phyloP scores from a whole-genome alignment of 1,139 yeast species.

The Sugiyamaella japonica region DNA sequence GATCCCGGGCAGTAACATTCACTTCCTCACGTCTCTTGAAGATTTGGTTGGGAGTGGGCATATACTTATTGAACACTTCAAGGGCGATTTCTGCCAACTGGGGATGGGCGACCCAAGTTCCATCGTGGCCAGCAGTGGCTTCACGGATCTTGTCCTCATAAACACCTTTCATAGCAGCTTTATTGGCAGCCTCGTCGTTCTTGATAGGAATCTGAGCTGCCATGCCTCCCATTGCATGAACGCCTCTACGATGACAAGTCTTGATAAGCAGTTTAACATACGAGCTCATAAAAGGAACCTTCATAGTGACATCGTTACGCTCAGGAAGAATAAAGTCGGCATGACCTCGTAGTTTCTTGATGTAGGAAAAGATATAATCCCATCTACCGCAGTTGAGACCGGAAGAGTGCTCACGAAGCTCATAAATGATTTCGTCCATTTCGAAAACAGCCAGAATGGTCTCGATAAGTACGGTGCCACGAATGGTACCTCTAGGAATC shows the following conservation, averaged over 20 bases:
- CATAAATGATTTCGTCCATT: slow-evolving; percentile 79
- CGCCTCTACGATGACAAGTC: slow-evolving; percentile 73
- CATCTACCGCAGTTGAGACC: slow-evolving; percentile 83
- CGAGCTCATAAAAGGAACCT: slow-evolving; percentile 71
- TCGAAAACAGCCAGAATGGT: slow-evolving; percentile 77
- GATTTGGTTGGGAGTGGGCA: slow-evolving; percentile 85
- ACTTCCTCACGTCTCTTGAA: slow-evolving; percentile 52
- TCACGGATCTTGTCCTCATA: slow-evolving; percentile 73
- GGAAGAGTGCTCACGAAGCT: slow-evolving; percentile 69
- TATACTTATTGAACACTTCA: slow-evolving; percentile 74
- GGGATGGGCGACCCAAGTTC: slow-evolving; percentile 84
- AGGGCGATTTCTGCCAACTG: slow-evolving; percentile 74
- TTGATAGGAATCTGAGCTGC: slow-evolving; percentile 82
- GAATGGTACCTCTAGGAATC: slow-evolving; percentile 67
- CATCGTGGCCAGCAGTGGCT: slow-evolving; percentile 74
- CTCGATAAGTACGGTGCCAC: slow-evolving; percentile 77
- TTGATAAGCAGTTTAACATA: slow-evolving; percentile 66
- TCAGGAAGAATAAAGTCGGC: slow-evolving; percentile 68
- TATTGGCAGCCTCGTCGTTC: slow-evolving; percentile 62
- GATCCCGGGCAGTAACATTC: slow-evolving; percentile 61
- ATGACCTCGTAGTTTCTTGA: slow-evolving; percentile 65
- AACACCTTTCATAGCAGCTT: slow-evolving; percentile 68
- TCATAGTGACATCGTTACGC: slow-evolving; percentile 72
- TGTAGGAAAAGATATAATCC: slow-evolving; percentile 77
- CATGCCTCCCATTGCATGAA: slow-evolving; percentile 84